Evolutionary conservation across 2,329 filamentous ascomycete genomes (phyloP), one percentile per base, ranked within the genome.

Genomic region (Beauveria pseudobassiana): DNA sequence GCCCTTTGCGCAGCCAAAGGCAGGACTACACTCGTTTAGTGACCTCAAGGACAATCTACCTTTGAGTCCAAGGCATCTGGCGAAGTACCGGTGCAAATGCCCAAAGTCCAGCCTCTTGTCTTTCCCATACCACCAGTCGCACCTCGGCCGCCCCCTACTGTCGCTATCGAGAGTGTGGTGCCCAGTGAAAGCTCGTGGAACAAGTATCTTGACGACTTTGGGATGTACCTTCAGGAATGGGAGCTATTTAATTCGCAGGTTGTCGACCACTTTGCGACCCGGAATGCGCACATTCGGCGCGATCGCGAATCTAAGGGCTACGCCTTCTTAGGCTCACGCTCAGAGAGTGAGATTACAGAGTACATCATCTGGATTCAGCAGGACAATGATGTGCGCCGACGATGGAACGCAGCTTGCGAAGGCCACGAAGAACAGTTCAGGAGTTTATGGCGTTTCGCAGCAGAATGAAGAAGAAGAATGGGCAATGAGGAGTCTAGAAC

Each of bases 351-450:
- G 0, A 77, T 87, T 26, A 70, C 76, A 18, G 80, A 82, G 61
- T 91, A 91, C 69, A 71, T 84, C 62, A 75, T 75, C 43, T 84
- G 82, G 70, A 73, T 88, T 61, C 80, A 82, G 65, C 83, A 90
- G 71, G 89, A 92, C 69, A 81, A 85, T 65, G 76, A 78, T 53
- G 82, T 90, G 5, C 77, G 86, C 61, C 78, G 78, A 67, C 79
- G 81, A 61, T 91, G 88, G 87, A 74, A 74, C 34, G 71, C 80
- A 9, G 83, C 83, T 8, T 84, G 82, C 63, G 80, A 84, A 49
- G 79, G 79, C 63, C 88, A 92, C 68, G 80, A 83, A 62, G 72
- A 77, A 62, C 80, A 81, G 10, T 75, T 91, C 62, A 76, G 79
- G 81, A 84, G 65, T 89, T 86, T 68, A 76, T 81, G 72, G 77